Percentiles rank a stretch among this genome's conserved stretches.
Conservation (phyloP, 2,329 filamentous ascomycete species). For the Fusarium sp. region DNA sequence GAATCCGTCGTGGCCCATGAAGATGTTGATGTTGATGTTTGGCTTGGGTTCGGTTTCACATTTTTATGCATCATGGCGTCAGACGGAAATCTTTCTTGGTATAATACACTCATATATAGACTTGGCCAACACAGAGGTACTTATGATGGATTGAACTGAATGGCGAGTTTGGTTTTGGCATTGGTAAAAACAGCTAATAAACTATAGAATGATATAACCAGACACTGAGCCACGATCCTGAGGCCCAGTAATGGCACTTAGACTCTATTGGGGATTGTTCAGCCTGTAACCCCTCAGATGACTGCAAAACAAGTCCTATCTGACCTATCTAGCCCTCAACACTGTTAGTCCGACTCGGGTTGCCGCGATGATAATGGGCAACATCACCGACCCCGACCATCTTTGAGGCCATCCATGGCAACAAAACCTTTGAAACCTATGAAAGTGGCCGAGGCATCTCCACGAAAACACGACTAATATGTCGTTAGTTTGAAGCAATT, state of each 20-base stretch:
- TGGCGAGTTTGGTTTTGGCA: neutral
- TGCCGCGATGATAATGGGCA: neutral
- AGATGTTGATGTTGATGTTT: neutral
- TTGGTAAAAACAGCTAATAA: neutral
- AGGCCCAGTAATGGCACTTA: neutral
- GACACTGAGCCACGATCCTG: neutral
- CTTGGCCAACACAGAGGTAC: constrained; percentile 5
- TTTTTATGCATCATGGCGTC: constrained; percentile 5
- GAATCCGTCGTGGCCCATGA: constrained; percentile 48
- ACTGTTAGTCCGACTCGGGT: neutral
- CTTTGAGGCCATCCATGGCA: neutral
- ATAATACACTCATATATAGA: constrained; percentile 32
- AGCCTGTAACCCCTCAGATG: neutral
- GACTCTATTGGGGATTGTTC: neutral
- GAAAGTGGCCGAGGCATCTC: neutral
- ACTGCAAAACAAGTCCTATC: neutral
- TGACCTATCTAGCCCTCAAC: neutral
- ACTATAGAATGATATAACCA: neutral
- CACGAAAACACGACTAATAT: neutral
- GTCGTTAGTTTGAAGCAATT: neutral
- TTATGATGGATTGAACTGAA: neutral
- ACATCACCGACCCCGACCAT: neutral
- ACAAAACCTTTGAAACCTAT: neutral
- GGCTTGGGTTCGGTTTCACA: neutral
- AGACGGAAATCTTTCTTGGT: constrained; percentile 8